Conservation (phyloP, 352 stramenopile genomes). For the Globisporangium paroecandrum region DNA sequence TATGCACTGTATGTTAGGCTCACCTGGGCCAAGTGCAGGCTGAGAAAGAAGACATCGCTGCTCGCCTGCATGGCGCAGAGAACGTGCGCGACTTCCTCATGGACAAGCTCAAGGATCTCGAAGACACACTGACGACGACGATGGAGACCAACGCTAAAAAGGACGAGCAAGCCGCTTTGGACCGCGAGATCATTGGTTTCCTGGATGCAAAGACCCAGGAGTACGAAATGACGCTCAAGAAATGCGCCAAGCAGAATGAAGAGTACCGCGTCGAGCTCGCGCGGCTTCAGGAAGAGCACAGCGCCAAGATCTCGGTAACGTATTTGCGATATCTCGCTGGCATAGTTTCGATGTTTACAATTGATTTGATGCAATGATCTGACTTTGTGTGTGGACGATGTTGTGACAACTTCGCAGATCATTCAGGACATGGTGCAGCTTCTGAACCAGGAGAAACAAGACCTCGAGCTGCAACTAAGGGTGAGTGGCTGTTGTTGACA, state of each 20-base stretch:
- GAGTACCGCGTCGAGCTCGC: constrained; percentile 40
- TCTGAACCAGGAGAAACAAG: constrained; percentile 70
- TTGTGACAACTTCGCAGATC: constrained; percentile 35
- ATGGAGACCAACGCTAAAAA: constrained; percentile 59
- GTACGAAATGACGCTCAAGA: constrained; percentile 57
- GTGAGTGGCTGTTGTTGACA: constrained; percentile 18
- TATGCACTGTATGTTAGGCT: constrained; percentile 20
- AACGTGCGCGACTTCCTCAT: constrained; percentile 84
- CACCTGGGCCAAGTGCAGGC: constrained; percentile 64
- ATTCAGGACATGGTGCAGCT: constrained; percentile 80
- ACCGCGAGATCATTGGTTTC: constrained; percentile 84
- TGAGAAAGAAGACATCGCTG: constrained; percentile 76
- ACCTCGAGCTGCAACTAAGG: constrained; percentile 65
- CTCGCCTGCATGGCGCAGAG: constrained; percentile 65
- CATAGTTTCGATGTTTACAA: neutral
- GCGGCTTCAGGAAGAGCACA: constrained; percentile 50
- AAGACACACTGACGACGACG: constrained; percentile 52
- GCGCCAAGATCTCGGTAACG: constrained; percentile 50
- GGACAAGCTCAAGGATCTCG: constrained; percentile 78
- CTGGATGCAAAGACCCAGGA: constrained; percentile 77
- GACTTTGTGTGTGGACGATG: neutral
- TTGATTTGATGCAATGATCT: neutral
- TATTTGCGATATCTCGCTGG: neutral
- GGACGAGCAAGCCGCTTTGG: constrained; percentile 60
- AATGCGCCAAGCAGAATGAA: constrained; percentile 56